phyloP scores from a whole-genome alignment of 1,284 basidiomycete genomes.

The Inonotus hispidus region DNA sequence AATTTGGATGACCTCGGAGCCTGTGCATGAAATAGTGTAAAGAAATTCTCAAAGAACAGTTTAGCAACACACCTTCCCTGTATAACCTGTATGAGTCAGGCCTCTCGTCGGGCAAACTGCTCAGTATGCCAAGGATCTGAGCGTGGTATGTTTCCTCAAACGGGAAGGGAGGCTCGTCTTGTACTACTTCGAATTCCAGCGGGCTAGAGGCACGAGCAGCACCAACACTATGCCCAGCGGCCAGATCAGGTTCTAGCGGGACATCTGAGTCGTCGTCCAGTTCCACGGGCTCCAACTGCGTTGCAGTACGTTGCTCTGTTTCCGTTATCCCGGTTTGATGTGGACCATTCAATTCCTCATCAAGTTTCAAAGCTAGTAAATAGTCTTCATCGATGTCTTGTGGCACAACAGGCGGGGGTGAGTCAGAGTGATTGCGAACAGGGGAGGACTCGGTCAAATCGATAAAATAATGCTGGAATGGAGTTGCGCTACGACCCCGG shows the following conservation, averaged over 20 bases:
- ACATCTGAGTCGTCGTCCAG: neutral
- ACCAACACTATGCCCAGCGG: neutral
- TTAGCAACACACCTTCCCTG: neutral
- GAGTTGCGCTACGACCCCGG: neutral
- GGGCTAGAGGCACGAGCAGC: neutral
- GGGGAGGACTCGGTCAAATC: neutral
- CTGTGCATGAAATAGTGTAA: neutral
- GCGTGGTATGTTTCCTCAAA: constrained; percentile 4
- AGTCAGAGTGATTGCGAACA: neutral
- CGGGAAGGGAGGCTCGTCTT: neutral
- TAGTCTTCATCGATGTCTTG: constrained; percentile 7
- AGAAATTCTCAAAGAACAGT: neutral
- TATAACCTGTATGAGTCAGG: neutral
- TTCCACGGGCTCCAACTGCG: neutral
- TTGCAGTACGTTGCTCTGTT: neutral
- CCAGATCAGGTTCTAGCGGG: neutral
- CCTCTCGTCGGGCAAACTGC: neutral
- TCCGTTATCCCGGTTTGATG: neutral
- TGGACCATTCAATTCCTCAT: constrained; percentile 10
- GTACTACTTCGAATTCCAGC: neutral
- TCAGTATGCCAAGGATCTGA: neutral
- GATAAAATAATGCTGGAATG: neutral
- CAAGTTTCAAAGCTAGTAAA: constrained; percentile 4
- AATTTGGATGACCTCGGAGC: neutral
- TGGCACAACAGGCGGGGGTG: neutral